phyloP scores from a whole-genome alignment of 306 rosid genomes.

The Prunus davidiana region DNA sequence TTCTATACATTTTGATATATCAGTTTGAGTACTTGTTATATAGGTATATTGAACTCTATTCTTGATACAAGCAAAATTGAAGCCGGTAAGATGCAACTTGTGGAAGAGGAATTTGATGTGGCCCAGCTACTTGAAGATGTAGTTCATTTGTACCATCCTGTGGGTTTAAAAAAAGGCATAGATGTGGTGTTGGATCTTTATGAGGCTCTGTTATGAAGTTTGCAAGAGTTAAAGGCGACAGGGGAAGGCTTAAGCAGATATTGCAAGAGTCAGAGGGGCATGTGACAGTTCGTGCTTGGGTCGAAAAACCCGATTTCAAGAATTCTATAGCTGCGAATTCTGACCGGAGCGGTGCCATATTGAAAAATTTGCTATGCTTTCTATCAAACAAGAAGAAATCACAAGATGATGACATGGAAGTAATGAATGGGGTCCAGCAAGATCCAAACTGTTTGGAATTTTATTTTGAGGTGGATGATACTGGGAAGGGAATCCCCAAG shows the following conservation, averaged over 20 bases:
- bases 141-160: constrained; percentile 58
- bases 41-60: constrained; percentile 71
- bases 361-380: constrained; percentile 27
- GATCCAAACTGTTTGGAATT: constrained; percentile 48
- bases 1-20: no score
- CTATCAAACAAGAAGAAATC: constrained; percentile 33
- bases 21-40: no score
- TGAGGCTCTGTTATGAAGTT: constrained; percentile 53
- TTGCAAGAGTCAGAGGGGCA: constrained; percentile 61
- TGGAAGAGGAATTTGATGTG: constrained; percentile 70
- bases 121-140: constrained; percentile 61
- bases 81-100: constrained; percentile 76
- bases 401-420: constrained; percentile 23
- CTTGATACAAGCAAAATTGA: constrained; percentile 86
- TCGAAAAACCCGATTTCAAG: constrained; percentile 41
- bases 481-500: constrained; percentile 87
- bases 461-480: constrained; percentile 79
- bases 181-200: constrained; percentile 70
- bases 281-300: constrained; percentile 58
- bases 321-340: constrained; percentile 32
- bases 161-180: constrained; percentile 60
- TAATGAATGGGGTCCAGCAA: constrained; percentile 20
- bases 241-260: constrained; percentile 74
- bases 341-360: constrained; percentile 2
- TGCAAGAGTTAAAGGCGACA: constrained; percentile 62